Percentiles rank a stretch among this genome's conserved stretches.
Conservation (phyloP, 2,329 filamentous ascomycete genomes). For the Colletotrichum caudatum region DNA sequence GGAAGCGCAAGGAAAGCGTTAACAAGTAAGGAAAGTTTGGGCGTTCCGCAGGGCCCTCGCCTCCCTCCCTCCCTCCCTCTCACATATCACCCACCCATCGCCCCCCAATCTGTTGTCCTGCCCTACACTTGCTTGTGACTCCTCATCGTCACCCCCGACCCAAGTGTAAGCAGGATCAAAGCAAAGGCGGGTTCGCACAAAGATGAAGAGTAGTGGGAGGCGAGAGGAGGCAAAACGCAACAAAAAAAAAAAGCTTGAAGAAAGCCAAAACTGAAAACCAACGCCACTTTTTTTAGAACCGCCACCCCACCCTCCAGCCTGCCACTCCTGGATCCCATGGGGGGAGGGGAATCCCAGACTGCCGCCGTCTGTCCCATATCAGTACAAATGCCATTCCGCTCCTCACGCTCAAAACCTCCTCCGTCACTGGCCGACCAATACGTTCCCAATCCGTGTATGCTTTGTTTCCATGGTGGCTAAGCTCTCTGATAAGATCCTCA, state of each 20-base stretch:
- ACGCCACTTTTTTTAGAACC: constrained; percentile 6
- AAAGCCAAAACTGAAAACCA: constrained; percentile 9
- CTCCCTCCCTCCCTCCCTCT: background rate
- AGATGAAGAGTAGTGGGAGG: no score
- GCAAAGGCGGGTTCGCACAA: background rate
- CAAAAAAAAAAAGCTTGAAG: background rate
- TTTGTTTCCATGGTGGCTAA: background rate
- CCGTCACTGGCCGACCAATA: background rate
- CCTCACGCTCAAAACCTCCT: background rate
- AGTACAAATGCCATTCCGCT: constrained; percentile 7
- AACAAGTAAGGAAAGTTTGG: constrained; percentile 15
- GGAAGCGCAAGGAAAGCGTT: constrained; percentile 5
- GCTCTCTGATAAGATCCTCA: background rate
- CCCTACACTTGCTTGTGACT: background rate
- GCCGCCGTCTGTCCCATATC: background rate
- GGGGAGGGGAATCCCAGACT: background rate
- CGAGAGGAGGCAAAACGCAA: background rate
- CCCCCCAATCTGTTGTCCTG: background rate
- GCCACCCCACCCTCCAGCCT: constrained; percentile 17
- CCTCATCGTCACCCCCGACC: background rate
- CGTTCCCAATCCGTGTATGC: background rate
- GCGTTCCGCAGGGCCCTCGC: background rate
- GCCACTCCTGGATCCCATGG: background rate
- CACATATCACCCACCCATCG: background rate
- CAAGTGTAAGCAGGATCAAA: background rate